Percentiles rank a stretch among this genome's conserved stretches.
Evolutionary conservation across 306 rosid species (phyloP).

Genomic region (Casuarina cunninghamiana): DNA sequence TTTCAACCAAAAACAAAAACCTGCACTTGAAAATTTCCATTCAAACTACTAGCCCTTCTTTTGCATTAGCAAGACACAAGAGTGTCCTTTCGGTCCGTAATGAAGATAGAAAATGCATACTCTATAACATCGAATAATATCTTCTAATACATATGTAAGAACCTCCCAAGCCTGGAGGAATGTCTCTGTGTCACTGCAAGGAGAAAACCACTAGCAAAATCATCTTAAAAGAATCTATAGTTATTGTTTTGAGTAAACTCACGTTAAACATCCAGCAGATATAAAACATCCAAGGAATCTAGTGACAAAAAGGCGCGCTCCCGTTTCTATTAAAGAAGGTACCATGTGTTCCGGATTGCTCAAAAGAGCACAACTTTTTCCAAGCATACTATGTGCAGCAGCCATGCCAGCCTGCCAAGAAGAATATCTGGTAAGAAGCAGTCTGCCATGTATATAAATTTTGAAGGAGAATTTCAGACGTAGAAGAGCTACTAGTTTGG

Average conservation of each 20-base stretch:
- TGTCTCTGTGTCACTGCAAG: not conserved
- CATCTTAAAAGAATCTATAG: not conserved
- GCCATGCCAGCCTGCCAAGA: slow-evolving; percentile 74
- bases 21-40: not conserved
- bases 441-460: not conserved
- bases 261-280: slow-evolving; percentile 72
- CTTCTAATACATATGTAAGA: not conserved
- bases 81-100: not conserved
- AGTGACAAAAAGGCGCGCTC: slow-evolving; percentile 66
- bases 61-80: not conserved
- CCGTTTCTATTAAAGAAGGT: slow-evolving; percentile 74
- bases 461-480: not conserved
- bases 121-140: not conserved
- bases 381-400: slow-evolving; percentile 72
- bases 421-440: slow-evolving; percentile 7
- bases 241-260: slow-evolving; percentile 38
- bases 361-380: slow-evolving; percentile 48
- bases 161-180: not conserved
- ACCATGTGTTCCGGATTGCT: slow-evolving; percentile 86
- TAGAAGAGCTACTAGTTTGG: not conserved
- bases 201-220: not conserved
- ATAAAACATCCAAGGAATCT: slow-evolving; percentile 62
- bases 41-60: not conserved
- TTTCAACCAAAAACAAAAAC: not conserved
- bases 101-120: not conserved